Evolutionary conservation across 2,329 filamentous ascomycete genomes (phyloP).

Genomic region (Claviceps spartinae): DNA sequence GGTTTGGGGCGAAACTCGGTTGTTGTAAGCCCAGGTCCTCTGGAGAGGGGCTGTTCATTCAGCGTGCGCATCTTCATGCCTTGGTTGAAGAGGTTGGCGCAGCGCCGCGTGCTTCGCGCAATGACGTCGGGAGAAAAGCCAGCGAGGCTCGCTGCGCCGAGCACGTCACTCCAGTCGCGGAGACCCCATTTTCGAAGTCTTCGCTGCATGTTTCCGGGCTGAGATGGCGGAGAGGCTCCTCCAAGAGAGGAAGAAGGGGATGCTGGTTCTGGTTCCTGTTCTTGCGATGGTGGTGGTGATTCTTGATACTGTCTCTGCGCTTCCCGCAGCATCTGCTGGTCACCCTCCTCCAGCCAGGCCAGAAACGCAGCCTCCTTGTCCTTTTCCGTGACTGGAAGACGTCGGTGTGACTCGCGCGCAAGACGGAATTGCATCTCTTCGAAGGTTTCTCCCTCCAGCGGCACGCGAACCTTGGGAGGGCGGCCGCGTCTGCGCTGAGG

Average conservation of each 20-base stretch:
- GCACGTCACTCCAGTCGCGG: slow-evolving; percentile 74
- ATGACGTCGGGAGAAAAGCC: slow-evolving; percentile 56
- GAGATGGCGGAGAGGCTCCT: not conserved
- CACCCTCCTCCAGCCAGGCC: slow-evolving; percentile 19
- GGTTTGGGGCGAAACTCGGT: slow-evolving; percentile 17
- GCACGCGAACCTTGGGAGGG: slow-evolving; percentile 26
- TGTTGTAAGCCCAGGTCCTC: slow-evolving; percentile 12
- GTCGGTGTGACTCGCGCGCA: slow-evolving; percentile 27
- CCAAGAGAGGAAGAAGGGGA: not conserved
- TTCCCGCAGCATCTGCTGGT: slow-evolving; percentile 6
- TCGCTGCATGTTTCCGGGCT: slow-evolving; percentile 8
- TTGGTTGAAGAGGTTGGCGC: slow-evolving; percentile 61
- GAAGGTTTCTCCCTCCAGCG: slow-evolving; percentile 30
- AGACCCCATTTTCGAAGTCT: slow-evolving; percentile 27
- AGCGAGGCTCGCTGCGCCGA: slow-evolving; percentile 62
- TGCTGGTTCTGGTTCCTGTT: not conserved
- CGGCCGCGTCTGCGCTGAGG: slow-evolving; percentile 19
- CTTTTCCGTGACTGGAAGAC: slow-evolving; percentile 13
- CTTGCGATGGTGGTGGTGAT: not conserved
- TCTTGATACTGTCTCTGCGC: not conserved
- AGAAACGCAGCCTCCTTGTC: slow-evolving; percentile 21
- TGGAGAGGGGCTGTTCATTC: slow-evolving; percentile 17
- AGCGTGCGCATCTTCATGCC: slow-evolving; percentile 51
- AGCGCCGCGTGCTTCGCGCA: slow-evolving; percentile 57
- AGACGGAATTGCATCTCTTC: slow-evolving; percentile 32